phyloP scores from a whole-genome alignment of 2,329 filamentous ascomycete species.

The Thermomyces lanuginosus region DNA sequence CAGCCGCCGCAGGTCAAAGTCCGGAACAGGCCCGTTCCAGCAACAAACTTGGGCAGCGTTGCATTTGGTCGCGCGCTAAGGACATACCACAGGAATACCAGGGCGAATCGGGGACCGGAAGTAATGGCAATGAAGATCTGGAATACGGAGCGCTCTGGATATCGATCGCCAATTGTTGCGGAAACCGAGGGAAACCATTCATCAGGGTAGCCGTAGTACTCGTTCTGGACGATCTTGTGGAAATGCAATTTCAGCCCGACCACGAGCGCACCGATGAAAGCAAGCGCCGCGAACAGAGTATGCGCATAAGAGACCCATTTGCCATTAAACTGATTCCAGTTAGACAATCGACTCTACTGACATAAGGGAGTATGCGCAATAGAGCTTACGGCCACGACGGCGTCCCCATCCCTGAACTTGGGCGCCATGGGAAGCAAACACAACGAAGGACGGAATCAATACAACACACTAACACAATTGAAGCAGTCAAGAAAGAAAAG shows the following conservation, averaged over 20 bases:
- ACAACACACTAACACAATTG: conserved; percentile 6
- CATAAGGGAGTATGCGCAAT: conserved; percentile 12
- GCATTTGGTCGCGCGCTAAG: conserved; percentile 62
- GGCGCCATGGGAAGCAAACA: conserved; percentile 35
- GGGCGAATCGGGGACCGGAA: conserved; percentile 77
- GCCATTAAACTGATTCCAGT: conserved; percentile 49
- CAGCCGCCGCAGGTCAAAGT: conserved; percentile 92
- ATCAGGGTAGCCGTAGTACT: conserved; percentile 83
- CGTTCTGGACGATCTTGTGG: conserved; percentile 93
- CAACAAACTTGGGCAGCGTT: conserved; percentile 65
- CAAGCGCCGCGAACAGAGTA: conserved; percentile 63
- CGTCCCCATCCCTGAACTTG: conserved; percentile 46
- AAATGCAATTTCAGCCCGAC: conserved; percentile 75
- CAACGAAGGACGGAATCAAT: conserved; percentile 3
- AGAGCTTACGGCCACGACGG: conserved; percentile 40
- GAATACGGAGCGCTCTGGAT: conserved; percentile 91
- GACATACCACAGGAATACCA: conserved; percentile 84
- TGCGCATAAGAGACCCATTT: conserved; percentile 84
- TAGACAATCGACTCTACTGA: not conserved
- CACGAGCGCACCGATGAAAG: conserved; percentile 72
- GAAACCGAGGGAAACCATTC: conserved; percentile 97
- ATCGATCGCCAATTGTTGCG: conserved; percentile 90
- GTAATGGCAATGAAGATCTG: conserved; percentile 95
- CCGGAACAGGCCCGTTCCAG: conserved; percentile 63
- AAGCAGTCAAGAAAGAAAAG: conserved; percentile 5